Evolutionary conservation across 257 asterid genomes (phyloP), one percentile per base, ranked within the genome.

Genomic region (Gynochthodes officinalis): DNA sequence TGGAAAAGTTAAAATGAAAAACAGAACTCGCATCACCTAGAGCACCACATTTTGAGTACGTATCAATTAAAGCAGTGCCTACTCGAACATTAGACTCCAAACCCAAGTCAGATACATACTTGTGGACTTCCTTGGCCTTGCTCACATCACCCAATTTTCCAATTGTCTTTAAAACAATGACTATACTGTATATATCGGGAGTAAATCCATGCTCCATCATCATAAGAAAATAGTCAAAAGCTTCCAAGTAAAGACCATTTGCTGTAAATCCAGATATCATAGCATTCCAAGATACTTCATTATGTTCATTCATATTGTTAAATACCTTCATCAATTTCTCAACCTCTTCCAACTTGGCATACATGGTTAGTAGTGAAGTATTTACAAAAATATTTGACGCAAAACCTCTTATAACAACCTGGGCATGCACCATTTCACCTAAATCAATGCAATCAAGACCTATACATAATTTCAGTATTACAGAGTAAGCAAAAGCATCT

Each of bases 261-360:
- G 78, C 78, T 33, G 86, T 76, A 73, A 86, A 78, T 63, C 86
- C 89, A 19, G 91, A 84, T 80, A 86, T 86, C 81, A 86, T 80
- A 28, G 89, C 83, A 82, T 84, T 87, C 91, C 89, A 84, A 23
- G 91, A 75, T 71, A 84, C 84, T 21, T 69, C 77, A 53, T 82
- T 87, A 57, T 72, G 83, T 53, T 79, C 87, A 58, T 44, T 67
- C 86, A 87, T 81, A 72, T 76, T 77, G 65, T 74, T 72, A 73
- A 87, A 87, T 40, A 82, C 84, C 68, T 61, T 75, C 61, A 67
- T 67, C 52, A 88, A 84, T 76, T 77, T 76, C 54, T 79, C 82
- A 48, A 82, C 70, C 39, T 75, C 73, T 25, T 88, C 86, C 69
- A 84, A 58, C 76, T 82, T 87, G 12, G 81, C 74, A 65, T 84